phyloP scores from a whole-genome alignment of 2,329 filamentous ascomycete genomes.

The Cordyceps fumosorosea region DNA sequence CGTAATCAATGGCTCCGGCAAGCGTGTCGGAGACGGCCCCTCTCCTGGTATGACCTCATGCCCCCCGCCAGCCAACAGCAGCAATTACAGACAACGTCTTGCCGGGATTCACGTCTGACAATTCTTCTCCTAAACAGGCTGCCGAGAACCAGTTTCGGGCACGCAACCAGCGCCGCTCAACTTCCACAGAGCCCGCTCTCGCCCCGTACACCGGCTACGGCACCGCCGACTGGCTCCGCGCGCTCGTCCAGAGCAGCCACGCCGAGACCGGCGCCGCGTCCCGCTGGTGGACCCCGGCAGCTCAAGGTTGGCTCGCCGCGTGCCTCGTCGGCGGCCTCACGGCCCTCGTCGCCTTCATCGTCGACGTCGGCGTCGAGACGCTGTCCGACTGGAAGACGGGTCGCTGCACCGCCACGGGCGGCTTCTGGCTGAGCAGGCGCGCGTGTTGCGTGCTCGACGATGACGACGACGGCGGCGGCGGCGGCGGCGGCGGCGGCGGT shows the following conservation, averaged over 20 bases:
- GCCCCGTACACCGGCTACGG: slow-evolving; percentile 1
- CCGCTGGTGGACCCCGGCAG: slow-evolving; percentile 36
- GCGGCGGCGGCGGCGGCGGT: slow-evolving; percentile 44
- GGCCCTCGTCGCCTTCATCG: slow-evolving; percentile 76
- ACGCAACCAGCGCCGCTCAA: no score
- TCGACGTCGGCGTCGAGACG: slow-evolving; percentile 90
- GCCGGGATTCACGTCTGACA: no score
- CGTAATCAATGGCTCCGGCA: background rate
- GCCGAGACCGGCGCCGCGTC: background rate
- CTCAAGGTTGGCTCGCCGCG: slow-evolving; percentile 83
- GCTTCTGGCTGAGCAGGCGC: slow-evolving; percentile 81
- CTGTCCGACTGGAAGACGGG: slow-evolving; percentile 92
- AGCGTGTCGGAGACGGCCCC: background rate
- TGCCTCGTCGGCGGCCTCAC: slow-evolving; percentile 79
- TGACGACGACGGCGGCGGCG: slow-evolving; percentile 28
- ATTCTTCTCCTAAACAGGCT: no score
- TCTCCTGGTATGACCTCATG: background rate
- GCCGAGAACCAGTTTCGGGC: no score
- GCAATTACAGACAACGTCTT: no score
- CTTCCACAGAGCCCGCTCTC: background rate
- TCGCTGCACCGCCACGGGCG: slow-evolving; percentile 62
- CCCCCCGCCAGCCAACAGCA: background rate
- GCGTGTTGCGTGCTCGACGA: slow-evolving; percentile 89
- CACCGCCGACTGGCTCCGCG: slow-evolving; percentile 3
- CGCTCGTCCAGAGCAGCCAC: background rate